These are phyloP conservation scores for Sarocladiaceae sp. DNA, from an alignment of 2,329 filamentous ascomycete genomes.

Conservation along the genomic window DNA sequence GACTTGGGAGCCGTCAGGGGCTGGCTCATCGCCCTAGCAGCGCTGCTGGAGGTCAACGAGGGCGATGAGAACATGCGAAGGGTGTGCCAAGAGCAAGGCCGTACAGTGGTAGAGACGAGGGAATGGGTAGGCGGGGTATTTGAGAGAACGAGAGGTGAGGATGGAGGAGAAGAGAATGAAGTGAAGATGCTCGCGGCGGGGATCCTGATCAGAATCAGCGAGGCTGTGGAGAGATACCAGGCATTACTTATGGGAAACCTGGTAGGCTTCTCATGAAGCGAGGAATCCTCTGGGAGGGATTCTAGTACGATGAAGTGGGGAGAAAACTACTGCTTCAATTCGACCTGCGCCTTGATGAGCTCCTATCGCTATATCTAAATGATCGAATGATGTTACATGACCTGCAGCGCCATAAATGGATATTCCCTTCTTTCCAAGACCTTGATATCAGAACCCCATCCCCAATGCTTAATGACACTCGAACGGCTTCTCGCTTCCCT, in stretches of 20 bases:
- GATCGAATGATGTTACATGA: background rate
- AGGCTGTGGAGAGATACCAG: slow-evolving; percentile 78
- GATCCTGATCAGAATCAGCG: slow-evolving; percentile 68
- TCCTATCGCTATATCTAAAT: slow-evolving; percentile 3
- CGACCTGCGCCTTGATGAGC: background rate
- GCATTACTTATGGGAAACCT: slow-evolving; percentile 67
- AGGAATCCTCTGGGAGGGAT: background rate
- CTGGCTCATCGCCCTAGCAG: slow-evolving; percentile 71
- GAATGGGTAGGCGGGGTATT: slow-evolving; percentile 82
- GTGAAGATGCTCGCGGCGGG: slow-evolving; percentile 74
- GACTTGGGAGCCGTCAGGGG: slow-evolving; percentile 66
- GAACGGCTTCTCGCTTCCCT: no score
- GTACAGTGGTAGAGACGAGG: slow-evolving; percentile 75
- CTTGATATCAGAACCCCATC: background rate
- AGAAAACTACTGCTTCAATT: background rate
- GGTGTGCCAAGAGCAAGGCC: slow-evolving; percentile 67
- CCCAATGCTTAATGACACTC: background rate
- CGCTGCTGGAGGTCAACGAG: slow-evolving; percentile 75
- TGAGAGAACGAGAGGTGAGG: slow-evolving; percentile 46
- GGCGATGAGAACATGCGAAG: slow-evolving; percentile 53
- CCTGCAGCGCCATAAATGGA: background rate
- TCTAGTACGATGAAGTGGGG: background rate
- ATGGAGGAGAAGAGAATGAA: slow-evolving; percentile 64
- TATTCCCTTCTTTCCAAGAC: background rate
- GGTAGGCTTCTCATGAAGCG: slow-evolving; percentile 31